Evolutionary conservation across 2,329 filamentous ascomycete species (phyloP), one percentile per base, ranked within the genome.

Genomic region (Fusarium transvaalense): DNA sequence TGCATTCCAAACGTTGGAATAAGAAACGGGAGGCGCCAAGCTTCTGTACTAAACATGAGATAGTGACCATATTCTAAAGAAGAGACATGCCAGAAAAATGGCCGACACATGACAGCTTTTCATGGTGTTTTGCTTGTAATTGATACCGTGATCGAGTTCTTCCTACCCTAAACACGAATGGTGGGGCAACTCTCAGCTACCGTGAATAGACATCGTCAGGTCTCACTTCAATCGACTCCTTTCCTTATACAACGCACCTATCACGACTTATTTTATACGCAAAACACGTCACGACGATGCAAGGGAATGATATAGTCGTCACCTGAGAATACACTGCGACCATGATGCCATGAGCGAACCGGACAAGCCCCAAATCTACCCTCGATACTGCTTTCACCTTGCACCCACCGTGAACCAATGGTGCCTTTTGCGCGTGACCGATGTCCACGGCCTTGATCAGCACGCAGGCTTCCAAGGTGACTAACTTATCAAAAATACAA

Each of bases 301-400:
- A 35, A 29, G 41, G 57, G 56, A 37, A 66, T 66, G 71, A 21
- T 27, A 41, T 58, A 23, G 19, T 37, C 17, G 29, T 37, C 39
- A 19, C 27, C 15, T 29, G 46, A 63, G 39, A 48, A 54, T 32
- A 65, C 29, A 31, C 29, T 53, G 56, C 47, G 60, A 71, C 66
- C 69, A 77, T 64, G 76, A 83, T 86, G 83, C 81, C 81, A 88
- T 88, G 86, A 85, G 78, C 75, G 78, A 78, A 74, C 71, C 72
- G 42, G 60, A 69, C 42, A 62, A 74, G 59, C 71, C 78, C 64
- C 68, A 67, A 56, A 78, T 86, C 69, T 91, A 91, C 71, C 88
- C 86, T 10, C 84, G 85, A 60, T 89, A 89, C 76, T 90, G 88
- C 76, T 89, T 90, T 75, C 80, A 85, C 63, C 81, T 89, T 31